Evolutionary conservation across 768 basidiomycete genomes (phyloP).

Genomic region (Termitomyces sp.): DNA sequence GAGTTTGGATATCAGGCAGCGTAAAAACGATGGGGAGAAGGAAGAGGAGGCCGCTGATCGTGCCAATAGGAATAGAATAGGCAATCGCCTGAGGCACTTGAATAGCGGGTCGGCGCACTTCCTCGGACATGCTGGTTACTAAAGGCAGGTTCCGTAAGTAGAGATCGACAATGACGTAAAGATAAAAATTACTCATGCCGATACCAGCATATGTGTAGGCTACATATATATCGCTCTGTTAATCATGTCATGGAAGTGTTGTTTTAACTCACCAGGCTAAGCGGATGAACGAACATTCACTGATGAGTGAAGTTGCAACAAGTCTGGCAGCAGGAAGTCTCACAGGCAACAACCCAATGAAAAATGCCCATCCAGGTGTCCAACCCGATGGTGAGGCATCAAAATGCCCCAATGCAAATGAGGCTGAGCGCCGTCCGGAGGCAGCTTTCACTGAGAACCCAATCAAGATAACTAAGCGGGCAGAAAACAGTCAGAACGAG

Average conservation of each 20-base stretch:
- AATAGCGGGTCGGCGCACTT: constrained; percentile 50
- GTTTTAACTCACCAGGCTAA: constrained; percentile 24
- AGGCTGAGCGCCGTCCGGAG: constrained; percentile 45
- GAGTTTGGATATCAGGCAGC: constrained; percentile 46
- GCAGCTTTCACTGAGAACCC: constrained; percentile 53
- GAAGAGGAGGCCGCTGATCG: constrained; percentile 47
- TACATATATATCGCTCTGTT: constrained; percentile 3
- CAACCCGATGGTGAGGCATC: constrained; percentile 62
- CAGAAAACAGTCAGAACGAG: neutral
- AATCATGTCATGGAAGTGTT: neutral
- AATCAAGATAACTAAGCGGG: constrained; percentile 43
- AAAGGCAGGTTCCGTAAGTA: neutral
- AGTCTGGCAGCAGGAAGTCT: constrained; percentile 6
- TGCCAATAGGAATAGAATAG: constrained; percentile 47
- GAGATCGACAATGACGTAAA: neutral
- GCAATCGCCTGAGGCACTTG: constrained; percentile 52
- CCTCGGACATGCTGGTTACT: constrained; percentile 66
- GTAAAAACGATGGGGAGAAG: constrained; percentile 63
- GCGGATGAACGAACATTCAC: neutral
- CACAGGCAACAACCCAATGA: constrained; percentile 57
- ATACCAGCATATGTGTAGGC: constrained; percentile 53
- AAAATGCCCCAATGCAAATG: constrained; percentile 54
- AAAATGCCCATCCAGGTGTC: constrained; percentile 65
- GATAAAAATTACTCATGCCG: constrained; percentile 46
- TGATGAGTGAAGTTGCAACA: neutral